A percentile compares a stretch with the other conserved stretches of the same genome.
Evolutionary conservation across 805 yeast genomes (phyloP).

Genomic region (Priceomyces carsonii): DNA sequence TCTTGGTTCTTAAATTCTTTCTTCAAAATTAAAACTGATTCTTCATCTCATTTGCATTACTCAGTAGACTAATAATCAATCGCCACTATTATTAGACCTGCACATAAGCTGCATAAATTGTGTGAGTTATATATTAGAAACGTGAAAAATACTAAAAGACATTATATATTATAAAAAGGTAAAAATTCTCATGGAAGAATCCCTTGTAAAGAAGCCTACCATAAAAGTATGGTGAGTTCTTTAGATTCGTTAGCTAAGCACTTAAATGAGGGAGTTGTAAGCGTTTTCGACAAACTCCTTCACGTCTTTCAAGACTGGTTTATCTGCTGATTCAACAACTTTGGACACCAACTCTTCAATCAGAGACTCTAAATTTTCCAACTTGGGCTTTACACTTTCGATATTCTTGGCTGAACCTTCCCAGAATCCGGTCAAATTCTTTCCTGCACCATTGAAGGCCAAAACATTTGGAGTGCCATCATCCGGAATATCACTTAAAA

Average conservation of each 20-base stretch:
- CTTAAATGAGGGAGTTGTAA: conserved; percentile 15
- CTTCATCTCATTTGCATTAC: too few relatives aligned
- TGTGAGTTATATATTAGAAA: too few relatives aligned
- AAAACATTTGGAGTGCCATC: conserved; percentile 72
- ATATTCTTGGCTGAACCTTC: conserved; percentile 13
- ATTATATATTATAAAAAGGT: too few relatives aligned
- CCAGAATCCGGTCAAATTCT: conserved; percentile 69
- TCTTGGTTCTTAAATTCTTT: too few relatives aligned
- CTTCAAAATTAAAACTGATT: too few relatives aligned
- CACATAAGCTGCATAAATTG: too few relatives aligned
- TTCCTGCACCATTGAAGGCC: conserved; percentile 83
- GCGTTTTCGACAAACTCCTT: conserved; percentile 27
- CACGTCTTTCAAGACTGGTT: conserved; percentile 22
- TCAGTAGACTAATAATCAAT: too few relatives aligned
- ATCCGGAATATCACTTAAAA: conserved; percentile 61
- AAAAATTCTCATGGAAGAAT: too few relatives aligned
- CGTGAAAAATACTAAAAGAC: too few relatives aligned
- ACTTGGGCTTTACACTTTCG: conserved; percentile 1
- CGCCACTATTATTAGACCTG: too few relatives aligned
- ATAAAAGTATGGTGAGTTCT: too few relatives aligned
- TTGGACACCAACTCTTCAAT: conserved; percentile 22
- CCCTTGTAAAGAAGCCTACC: too few relatives aligned
- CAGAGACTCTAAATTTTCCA: conserved; percentile 13
- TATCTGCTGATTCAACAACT: conserved; percentile 8
- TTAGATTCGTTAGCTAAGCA: background rate